Percentiles rank a stretch among this genome's conserved stretches.
These are phyloP conservation scores for Colletotrichum tamarilloi DNA, from an alignment of 2,329 filamentous ascomycete species.

Conservation along the genomic window DNA sequence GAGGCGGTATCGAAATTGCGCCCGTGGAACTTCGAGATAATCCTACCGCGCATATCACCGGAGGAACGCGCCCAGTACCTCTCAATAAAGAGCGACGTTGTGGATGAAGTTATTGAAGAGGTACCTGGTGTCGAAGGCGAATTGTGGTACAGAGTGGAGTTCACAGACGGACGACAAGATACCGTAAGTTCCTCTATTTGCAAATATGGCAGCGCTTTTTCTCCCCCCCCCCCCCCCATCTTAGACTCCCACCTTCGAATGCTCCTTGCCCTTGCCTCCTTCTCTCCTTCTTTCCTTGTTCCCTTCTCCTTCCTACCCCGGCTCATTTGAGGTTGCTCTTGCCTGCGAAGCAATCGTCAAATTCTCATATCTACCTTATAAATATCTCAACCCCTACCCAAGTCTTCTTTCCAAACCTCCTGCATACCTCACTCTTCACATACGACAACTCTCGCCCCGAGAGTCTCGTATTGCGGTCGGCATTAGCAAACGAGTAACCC, in stretches of 20 bases:
- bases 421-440: not conserved
- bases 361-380: not conserved
- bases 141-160: constrained; percentile 52
- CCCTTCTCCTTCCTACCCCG: not conserved
- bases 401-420: not conserved
- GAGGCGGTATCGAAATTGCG: not conserved
- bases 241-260: not conserved
- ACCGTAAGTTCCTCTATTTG: constrained; percentile 50
- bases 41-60: constrained; percentile 42
- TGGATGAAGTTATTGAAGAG: constrained; percentile 50
- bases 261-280: not conserved
- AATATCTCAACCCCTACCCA: not conserved
- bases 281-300: not conserved
- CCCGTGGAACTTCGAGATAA: constrained; percentile 42
- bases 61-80: constrained; percentile 45
- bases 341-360: not conserved
- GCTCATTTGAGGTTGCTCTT: not conserved
- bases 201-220: not conserved
- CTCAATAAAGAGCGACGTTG: constrained; percentile 46
- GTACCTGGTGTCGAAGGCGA: constrained; percentile 41
- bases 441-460: not conserved
- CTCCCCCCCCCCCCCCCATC: not conserved
- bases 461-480: not conserved
- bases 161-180: constrained; percentile 57
- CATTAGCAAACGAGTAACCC: not conserved